Percentiles rank a stretch among this genome's conserved stretches.
Conservation (phyloP, 2,329 filamentous ascomycete species). For the Phialophora verrucosa region DNA sequence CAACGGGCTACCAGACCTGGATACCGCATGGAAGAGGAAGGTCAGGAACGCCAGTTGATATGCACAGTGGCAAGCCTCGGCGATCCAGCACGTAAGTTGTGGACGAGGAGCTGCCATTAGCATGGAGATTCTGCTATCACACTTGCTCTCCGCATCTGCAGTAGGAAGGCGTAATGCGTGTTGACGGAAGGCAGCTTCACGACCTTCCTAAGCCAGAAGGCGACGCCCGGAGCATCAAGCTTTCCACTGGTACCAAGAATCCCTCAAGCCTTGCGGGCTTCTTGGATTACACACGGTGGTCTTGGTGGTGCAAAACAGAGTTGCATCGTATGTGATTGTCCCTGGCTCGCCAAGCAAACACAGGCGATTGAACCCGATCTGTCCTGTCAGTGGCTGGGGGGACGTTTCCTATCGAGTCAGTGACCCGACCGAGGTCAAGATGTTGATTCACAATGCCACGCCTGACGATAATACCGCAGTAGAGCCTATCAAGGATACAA, state of each 20-base stretch:
- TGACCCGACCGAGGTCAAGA: not conserved
- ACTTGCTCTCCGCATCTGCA: not conserved
- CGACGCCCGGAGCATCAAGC: conserved; percentile 6
- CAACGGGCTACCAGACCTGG: not conserved
- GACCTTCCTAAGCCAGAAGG: conserved; percentile 11
- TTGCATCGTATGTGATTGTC: conserved; percentile 11
- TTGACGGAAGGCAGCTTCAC: not conserved
- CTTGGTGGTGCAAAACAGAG: conserved; percentile 17
- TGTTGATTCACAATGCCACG: not conserved
- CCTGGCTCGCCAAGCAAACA: conserved; percentile 2
- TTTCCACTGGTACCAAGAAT: conserved; percentile 17
- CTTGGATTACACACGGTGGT: conserved; percentile 6
- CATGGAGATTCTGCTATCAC: not conserved
- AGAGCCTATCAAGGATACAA: not conserved
- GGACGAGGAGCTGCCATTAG: not conserved
- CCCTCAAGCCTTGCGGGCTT: conserved; percentile 9
- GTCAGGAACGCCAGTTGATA: not conserved
- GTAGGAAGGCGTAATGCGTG: conserved; percentile 2
- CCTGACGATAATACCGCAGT: not conserved
- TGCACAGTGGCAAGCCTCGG: not conserved
- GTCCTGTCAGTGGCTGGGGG: not conserved
- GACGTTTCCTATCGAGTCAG: not conserved
- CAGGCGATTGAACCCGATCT: not conserved
- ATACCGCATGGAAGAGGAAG: conserved; percentile 3
- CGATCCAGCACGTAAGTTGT: not conserved